Evolutionary conservation across 1,284 basidiomycete species (phyloP), one percentile per base, ranked within the genome.

Genomic region (Garcileccinum viscosum): DNA sequence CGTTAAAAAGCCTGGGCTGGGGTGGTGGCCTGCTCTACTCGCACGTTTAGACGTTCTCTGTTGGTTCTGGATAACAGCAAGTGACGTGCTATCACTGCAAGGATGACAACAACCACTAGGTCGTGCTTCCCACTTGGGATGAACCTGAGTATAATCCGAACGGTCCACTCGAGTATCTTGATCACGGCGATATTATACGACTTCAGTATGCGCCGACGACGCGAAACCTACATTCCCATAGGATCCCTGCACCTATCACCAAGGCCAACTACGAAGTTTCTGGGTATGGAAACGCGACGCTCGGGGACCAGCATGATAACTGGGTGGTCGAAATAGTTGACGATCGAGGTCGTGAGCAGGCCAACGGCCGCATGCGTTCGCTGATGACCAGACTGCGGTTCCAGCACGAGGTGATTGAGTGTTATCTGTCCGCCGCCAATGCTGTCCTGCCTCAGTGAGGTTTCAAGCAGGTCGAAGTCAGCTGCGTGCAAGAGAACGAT

Each of bases 11-110:
- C 82, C 95, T 97, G 87, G 97, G 97, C 22, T 99, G 95, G 86
- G 98, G 97, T 38, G 97, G 97, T 67, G 97, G 98, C 53, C 87
- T 99, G 5, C 85, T 99, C 2, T 98, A 99, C 81, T 99, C 97
- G 17, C 98, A 99, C 81, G 88, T 97, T 27, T 97, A 99, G 80
- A 93, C 94, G 0, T 99, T 93, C 80, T 98, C 98, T 0, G 86
- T 91, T 22, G 97, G 97, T n/a, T 98, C 95, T 0, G 85, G 87
- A 68, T 97, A 99, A 80, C 97, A 99, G 78, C 98, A 99, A 82
- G 92, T 99, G 15, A 99, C 97, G 0, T 99, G 97, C 83, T 99
- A 99, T 82, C 97, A 99, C 84, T 99, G 99, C 89, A 98, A 97
- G 83, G 97, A 99, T 81, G 90, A 92, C 68, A 99, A 99, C 87